Evolutionary conservation across 345 rosid species (phyloP), one percentile per base, ranked within the genome.

Genomic region (Draba incana): DNA sequence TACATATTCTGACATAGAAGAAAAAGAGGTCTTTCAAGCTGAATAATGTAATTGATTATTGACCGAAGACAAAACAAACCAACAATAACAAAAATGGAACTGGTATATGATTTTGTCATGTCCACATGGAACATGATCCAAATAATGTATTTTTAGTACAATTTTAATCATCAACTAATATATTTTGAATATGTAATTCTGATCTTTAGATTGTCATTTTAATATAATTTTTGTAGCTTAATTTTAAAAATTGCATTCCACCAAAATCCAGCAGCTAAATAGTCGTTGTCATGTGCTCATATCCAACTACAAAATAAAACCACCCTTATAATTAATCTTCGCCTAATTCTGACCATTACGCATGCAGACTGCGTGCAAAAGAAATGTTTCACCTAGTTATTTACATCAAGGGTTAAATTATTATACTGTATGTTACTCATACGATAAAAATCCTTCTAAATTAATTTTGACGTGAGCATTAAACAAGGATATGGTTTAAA

Each of bases 251-350:
- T 8, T 8, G 10, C 37, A 49, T 0, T 64, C 14, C 25, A 15
- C 2, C 23, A 24, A 25, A 6, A 50, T 61, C 25, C 27, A n/a
- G 10, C 69, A 64, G 59, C 49, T 66, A 28, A 31, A 53, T 16
- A 42, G 70, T 53, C 52, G 52, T 53, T 53, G 39, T 42, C 70
- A 53, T 53, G 51, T 42, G 61, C 10, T 53, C 61, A 42, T 53
- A 41, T 42, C 51, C 52, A 64, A 66, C 70, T 16, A 28, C 7
- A 42, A 66, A 53, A 3, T 12, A 53, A 62, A 30, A 42, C 51
- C 52, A 42, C 51, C 5, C 51, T 42, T 53, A 50, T 20, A 20
- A n/a, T n/a, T 4, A 53, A 28, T 61, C 5, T 27, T 66, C 42
- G 31, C 31, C 31, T 53, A 11, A 53, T 50, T 25, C 58, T 50